phyloP scores from a whole-genome alignment of 495 filamentous ascomycete species.

The Parmelia sp. region DNA sequence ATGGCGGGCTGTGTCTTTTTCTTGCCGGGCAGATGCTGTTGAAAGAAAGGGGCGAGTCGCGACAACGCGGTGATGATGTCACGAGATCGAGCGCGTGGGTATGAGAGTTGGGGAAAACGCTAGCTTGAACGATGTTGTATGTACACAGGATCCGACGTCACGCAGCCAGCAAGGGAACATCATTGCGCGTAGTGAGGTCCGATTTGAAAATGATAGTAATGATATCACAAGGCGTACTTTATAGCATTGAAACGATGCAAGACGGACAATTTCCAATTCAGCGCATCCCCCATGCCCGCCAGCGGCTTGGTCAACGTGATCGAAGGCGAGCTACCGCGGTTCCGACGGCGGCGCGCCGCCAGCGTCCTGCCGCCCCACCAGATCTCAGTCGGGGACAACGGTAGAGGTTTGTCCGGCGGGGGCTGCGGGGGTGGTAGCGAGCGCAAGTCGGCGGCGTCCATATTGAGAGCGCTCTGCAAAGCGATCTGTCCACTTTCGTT shows the following conservation, averaged over 20 bases:
- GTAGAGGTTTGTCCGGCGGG: background rate
- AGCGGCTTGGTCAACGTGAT: background rate
- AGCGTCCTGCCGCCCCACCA: background rate
- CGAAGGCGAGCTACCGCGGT: background rate
- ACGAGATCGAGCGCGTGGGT: no score
- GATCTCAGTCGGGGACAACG: background rate
- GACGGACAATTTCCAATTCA: background rate
- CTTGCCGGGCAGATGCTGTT: no score
- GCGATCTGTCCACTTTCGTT: background rate
- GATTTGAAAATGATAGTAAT: no score
- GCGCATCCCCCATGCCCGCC: background rate
- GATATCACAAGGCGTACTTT: background rate
- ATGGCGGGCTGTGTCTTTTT: no score
- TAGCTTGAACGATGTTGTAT: no score
- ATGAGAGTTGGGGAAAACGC: no score
- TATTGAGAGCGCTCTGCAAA: background rate
- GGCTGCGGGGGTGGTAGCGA: background rate
- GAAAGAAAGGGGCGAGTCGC: no score
- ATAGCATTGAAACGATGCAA: background rate
- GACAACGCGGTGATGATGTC: no score
- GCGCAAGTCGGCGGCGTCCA: background rate
- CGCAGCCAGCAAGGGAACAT: background rate
- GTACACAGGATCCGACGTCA: no score
- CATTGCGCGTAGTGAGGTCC: no score
- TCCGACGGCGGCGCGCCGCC: background rate